These are phyloP conservation scores for Drechmeria coniospora DNA, from an alignment of 2,329 filamentous ascomycete species.

Conservation along the genomic window DNA sequence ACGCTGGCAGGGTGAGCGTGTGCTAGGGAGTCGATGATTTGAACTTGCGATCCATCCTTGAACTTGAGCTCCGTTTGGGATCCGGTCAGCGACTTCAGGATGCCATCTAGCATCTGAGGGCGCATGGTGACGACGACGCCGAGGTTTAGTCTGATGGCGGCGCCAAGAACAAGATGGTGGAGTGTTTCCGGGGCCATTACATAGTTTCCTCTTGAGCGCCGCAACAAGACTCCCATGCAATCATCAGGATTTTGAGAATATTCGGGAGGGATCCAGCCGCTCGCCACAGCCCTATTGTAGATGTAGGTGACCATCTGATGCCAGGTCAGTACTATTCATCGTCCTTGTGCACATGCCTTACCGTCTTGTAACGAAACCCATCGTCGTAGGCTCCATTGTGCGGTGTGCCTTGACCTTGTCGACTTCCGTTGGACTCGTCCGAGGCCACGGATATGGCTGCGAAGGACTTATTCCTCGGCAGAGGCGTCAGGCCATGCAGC, in stretches of 20 bases:
- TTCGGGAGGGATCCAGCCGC: conserved; percentile 14
- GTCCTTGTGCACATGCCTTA: conserved; percentile 4
- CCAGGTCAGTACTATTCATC: neutral
- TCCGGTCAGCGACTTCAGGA: conserved; percentile 23
- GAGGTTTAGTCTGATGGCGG: conserved; percentile 28
- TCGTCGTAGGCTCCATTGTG: conserved; percentile 10
- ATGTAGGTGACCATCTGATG: conserved; percentile 17
- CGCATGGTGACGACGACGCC: conserved; percentile 33
- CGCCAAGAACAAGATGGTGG: conserved; percentile 21
- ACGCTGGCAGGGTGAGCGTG: conserved; percentile 21
- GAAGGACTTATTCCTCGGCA: conserved; percentile 4
- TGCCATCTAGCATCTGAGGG: conserved; percentile 28
- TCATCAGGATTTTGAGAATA: conserved; percentile 7
- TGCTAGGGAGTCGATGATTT: conserved; percentile 27
- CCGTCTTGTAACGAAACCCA: conserved; percentile 16
- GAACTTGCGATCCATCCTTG: conserved; percentile 25
- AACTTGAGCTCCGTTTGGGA: conserved; percentile 26
- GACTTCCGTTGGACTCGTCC: conserved; percentile 1
- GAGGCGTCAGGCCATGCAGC: neutral
- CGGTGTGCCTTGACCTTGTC: conserved; percentile 1
- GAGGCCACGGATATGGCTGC: conserved; percentile 1
- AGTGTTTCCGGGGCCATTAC: conserved; percentile 23
- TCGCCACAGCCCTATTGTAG: conserved; percentile 12
- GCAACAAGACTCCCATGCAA: conserved; percentile 20
- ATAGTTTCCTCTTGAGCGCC: conserved; percentile 23